Evolutionary conservation across 2,329 filamentous ascomycete species (phyloP), one percentile per base, ranked within the genome.

Genomic region (Conoideocrella luteorostrata): DNA sequence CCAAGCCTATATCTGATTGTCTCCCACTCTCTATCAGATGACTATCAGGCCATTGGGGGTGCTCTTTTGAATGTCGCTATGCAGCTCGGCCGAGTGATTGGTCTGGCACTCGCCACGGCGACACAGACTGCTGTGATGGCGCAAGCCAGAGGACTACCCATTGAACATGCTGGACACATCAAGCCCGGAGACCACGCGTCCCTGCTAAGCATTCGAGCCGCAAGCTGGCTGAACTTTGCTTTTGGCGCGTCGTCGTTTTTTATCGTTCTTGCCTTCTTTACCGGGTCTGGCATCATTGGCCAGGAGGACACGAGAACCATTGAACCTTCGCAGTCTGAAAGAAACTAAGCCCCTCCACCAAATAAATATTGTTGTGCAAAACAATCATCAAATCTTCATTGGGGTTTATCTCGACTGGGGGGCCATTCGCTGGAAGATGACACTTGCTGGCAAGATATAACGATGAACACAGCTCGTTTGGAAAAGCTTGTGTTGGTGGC

Each of bases 21-120:
- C 0, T 82, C 81, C 0, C 77, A 78, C 47, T 69, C 75, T 0
- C 67, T 87, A 1, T 77, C 81, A 0, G 65, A 68, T 1, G 75
- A 78, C 39, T 81, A 87, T 48, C 82, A 86, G 54, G 79, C 80
- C 2, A 60, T 86, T 0, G 82, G 82, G 1, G 83, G 82, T 1
- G 83, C 80, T 0, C 70, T 86, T 7, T 77, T 86, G 56, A 85
- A 85, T 47, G 74, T 81, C 0, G 74, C 81, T 11, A 78, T 77
- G 0, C 80, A 84, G 54, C 66, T 86, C 24, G 82, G 82, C 0
- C 68, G 82, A 6, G 75, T 82, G 1, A 72, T 86, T n/a, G 75
- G 79, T 2, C 65, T 86, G 1, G 82, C 82, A 1, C 68, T 86
- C 24, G 76, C 73, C 3, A 84, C 82, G 0, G 79, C 80, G 0